Evolutionary conservation across 129 eudicot genomes (phyloP), one percentile per base, ranked within the genome.

Genomic region (sunflower (Helianthus annuus)): DNA sequence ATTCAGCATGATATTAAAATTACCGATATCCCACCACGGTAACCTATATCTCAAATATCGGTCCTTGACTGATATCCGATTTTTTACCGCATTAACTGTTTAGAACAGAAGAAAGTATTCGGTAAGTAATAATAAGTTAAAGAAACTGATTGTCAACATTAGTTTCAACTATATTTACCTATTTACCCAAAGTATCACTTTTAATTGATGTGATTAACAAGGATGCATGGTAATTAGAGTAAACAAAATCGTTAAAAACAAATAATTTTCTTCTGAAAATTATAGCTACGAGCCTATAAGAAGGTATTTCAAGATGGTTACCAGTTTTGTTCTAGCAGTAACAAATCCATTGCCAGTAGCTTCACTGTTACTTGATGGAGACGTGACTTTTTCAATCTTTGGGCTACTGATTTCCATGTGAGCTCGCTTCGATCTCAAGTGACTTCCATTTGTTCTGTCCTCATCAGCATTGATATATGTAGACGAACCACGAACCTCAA

Each of bases 251-350:
- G 72, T 27, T 14, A 17, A 7, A n/a, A 39, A 29, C 8, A 46
- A 66, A 40, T 39, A 59, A 11, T 46, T 36, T 14, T 65, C 12
- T 24, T 63, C 14, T 5, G 36, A 4, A 51, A 38, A 53, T 42
- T 29, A 70, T 42, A 32, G 48, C 34, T 44, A 57, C 44, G 22
- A 54, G 22, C 22, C 16, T 78, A 34, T 57, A 67, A 73, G 5
- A 17, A 24, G 19, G 32, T 48, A 51, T 54, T 70, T 55, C 63
- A 48, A 57, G 42, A 49, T 27, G 39, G 44, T 15, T 91, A 95
- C 99, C 99, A 95, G 70, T 88, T 95, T 95, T 70, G 89, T 79
- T 85, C 91, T 88, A 24, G 99, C 99, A 78, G 94, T 90, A 44
- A 95, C 97, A 83, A 95, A 95, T 77, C 91, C 89, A 73, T 83